Evolutionary conservation across 1,139 yeast genomes (phyloP), one percentile per base, ranked within the genome.

Genomic region (Diutina scorzettiae): DNA sequence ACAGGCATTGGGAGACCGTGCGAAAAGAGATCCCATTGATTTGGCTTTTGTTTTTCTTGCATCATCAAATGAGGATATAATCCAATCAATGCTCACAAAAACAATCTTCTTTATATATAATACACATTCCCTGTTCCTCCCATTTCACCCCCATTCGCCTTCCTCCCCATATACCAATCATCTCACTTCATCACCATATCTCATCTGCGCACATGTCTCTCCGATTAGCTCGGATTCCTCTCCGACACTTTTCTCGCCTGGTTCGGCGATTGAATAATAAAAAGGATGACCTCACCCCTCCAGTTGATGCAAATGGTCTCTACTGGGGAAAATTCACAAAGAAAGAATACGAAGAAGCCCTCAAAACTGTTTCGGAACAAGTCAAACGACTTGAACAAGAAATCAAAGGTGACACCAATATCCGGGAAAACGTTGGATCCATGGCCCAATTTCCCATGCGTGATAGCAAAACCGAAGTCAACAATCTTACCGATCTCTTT

Each of bases 331-430:
- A 61, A 42, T 67, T 66, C 53, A 62, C 71, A 32, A 54, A 64
- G 45, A 56, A 63, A 46, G 73, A 69, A 47, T 69, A 66, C 46
- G 64, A 66, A 18, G 54, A 59, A 36, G 74, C 73, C 2, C 57
- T 66, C 11, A 51, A 55, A 27, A 52, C 54, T 40, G 56, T 69
- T n/a, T 54, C 58, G 39, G 48, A 57, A n/a, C 71, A 67, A 46
- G 57, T 67, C 41, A 47, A 46, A 19, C 53, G 58, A 34, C 51
- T 69, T 18, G 71, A 66, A 45, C 49, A 48, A 4, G 58, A 59
- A 14, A 69, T 69, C 44, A 67, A 66, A 47, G 73, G 73, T n/a
- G 60, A 56, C 14, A 55, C 51, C 25, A 58, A 68, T 45, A 49
- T 64, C 25, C 53, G 73, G 42, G 63, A 60, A 41, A 65, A 66